phyloP scores from a whole-genome alignment of 1,284 basidiomycete genomes.

The Cutaneotrichosporon dermatis region DNA sequence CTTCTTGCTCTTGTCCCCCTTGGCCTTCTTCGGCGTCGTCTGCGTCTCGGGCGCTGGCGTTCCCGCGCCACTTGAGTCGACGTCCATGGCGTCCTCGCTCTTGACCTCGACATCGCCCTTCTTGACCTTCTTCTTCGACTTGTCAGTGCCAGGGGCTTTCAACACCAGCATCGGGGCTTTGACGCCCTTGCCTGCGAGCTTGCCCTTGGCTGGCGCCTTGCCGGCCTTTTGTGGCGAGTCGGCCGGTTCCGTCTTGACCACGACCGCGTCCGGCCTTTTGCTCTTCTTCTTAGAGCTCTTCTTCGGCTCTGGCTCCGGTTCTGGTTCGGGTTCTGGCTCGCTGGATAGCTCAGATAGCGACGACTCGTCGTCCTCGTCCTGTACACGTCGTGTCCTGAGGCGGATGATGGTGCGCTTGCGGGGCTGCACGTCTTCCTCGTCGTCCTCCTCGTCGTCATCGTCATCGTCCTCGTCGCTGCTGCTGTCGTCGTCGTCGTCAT shows the following conservation, averaged over 20 bases:
- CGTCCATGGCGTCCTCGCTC: slow-evolving; percentile 21
- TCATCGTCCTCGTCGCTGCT: slow-evolving; percentile 23
- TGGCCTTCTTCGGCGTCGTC: slow-evolving; percentile 6
- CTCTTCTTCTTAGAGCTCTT: slow-evolving; percentile 12
- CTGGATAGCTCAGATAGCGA: slow-evolving; percentile 14
- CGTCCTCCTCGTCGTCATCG: slow-evolving; percentile 13
- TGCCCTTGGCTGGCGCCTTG: slow-evolving; percentile 12
- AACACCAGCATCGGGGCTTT: slow-evolving; percentile 23
- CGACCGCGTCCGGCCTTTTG: slow-evolving; percentile 12
- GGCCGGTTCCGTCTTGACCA: slow-evolving; percentile 4
- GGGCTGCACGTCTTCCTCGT: slow-evolving; percentile 5
- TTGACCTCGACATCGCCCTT: slow-evolving; percentile 5
- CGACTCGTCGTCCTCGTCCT: slow-evolving; percentile 14
- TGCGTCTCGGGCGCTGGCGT: slow-evolving; percentile 1
- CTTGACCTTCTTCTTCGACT: slow-evolving; percentile 12
- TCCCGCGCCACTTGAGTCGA: slow-evolving; percentile 11
- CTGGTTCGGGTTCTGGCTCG: slow-evolving; percentile 9
- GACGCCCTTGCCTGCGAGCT: slow-evolving; percentile 14
- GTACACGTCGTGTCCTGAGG: slow-evolving; percentile 8
- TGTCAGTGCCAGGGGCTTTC: slow-evolving; percentile 9
- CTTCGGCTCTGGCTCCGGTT: slow-evolving; percentile 7
- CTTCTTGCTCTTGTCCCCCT: no score
- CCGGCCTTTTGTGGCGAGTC: slow-evolving; percentile 2
- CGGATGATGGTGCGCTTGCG: slow-evolving; percentile 10
- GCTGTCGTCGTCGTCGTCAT: slow-evolving; percentile 26